A percentile compares a stretch with the other conserved stretches of the same genome.
Evolutionary conservation across 1,284 basidiomycete genomes (phyloP).

Genomic region (Cryptococcus maquisensis): DNA sequence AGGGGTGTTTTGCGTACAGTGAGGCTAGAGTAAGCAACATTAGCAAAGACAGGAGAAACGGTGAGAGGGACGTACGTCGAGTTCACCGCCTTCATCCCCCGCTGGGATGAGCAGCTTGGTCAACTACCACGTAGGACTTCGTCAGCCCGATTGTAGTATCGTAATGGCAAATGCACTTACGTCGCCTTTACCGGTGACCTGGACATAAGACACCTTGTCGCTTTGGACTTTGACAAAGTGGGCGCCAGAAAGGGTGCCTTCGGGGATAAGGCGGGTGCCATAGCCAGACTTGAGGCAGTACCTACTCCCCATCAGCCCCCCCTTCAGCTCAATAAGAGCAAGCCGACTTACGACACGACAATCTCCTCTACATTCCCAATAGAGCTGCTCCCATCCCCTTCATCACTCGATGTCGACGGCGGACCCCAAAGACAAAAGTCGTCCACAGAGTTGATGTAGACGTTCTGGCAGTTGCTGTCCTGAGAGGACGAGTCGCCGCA

Average conservation of each 20-base stretch:
- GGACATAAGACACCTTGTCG: slow-evolving; percentile 47
- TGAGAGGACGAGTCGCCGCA: slow-evolving; percentile 61
- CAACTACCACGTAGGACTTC: slow-evolving; percentile 14
- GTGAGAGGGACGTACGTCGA: slow-evolving; percentile 36
- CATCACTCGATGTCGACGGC: slow-evolving; percentile 23
- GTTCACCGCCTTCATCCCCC: slow-evolving; percentile 51
- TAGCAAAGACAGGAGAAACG: not conserved
- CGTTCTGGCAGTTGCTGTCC: slow-evolving; percentile 58
- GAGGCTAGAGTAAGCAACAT: slow-evolving; percentile 11
- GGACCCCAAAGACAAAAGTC: slow-evolving; percentile 50
- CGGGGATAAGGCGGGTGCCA: slow-evolving; percentile 69
- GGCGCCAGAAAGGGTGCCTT: slow-evolving; percentile 66
- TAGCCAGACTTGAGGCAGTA: slow-evolving; percentile 52
- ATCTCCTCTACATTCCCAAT: slow-evolving; percentile 46
- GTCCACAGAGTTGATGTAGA: slow-evolving; percentile 47
- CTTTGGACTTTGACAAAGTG: slow-evolving; percentile 61
- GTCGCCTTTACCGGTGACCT: slow-evolving; percentile 51
- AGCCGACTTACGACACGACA: slow-evolving; percentile 26
- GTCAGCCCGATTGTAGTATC: slow-evolving; percentile 52
- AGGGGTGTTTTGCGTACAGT: slow-evolving; percentile 11
- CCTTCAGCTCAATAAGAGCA: not conserved
- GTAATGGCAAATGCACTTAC: slow-evolving; percentile 24
- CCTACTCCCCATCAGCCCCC: slow-evolving; percentile 8
- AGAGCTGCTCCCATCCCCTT: slow-evolving; percentile 32
- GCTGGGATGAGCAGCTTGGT: slow-evolving; percentile 49